Percentiles rank a stretch among this genome's conserved stretches.
phyloP scores from a whole-genome alignment of 1,284 basidiomycete genomes.

The Melanopsichium pennsylvanicum region DNA sequence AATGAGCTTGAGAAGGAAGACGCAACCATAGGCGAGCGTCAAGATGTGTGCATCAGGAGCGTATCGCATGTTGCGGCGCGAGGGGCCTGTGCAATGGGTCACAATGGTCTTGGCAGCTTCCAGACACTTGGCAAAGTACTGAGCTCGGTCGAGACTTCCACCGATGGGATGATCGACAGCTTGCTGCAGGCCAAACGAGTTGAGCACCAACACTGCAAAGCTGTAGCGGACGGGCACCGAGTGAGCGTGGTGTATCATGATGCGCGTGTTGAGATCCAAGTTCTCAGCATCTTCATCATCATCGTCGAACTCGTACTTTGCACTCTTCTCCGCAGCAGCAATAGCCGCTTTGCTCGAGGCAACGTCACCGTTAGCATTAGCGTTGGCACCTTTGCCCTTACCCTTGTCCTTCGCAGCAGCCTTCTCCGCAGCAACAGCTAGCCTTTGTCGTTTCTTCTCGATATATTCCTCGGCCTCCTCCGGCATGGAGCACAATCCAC shows the following conservation, averaged over 20 bases:
- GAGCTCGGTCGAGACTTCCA: slow-evolving; percentile 56
- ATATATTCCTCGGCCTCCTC: slow-evolving; percentile 24
- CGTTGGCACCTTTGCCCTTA: slow-evolving; percentile 10
- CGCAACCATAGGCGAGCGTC: slow-evolving; percentile 86
- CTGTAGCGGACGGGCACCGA: slow-evolving; percentile 59
- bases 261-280: slow-evolving; percentile 52
- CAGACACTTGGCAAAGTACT: slow-evolving; percentile 64
- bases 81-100: slow-evolving; percentile 42
- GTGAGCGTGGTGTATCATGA: slow-evolving; percentile 54
- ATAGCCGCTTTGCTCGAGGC: background rate
- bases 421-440: slow-evolving; percentile 15
- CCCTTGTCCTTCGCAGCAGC: slow-evolving; percentile 19
- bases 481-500: slow-evolving; percentile 43
- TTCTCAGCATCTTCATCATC: slow-evolving; percentile 57
- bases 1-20: slow-evolving; percentile 71
- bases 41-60: slow-evolving; percentile 91
- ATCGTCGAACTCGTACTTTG: slow-evolving; percentile 24
- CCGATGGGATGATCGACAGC: slow-evolving; percentile 73
- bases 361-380: background rate
- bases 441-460: slow-evolving; percentile 15
- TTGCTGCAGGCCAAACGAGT: slow-evolving; percentile 93
- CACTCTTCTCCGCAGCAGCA: background rate
- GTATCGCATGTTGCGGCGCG: slow-evolving; percentile 73
- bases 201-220: slow-evolving; percentile 70
- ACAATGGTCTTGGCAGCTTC: slow-evolving; percentile 61